A percentile compares a stretch with the other conserved stretches of the same genome.
Conservation (phyloP, 1,284 basidiomycete genomes). For the Apiotrichum montevideense region DNA sequence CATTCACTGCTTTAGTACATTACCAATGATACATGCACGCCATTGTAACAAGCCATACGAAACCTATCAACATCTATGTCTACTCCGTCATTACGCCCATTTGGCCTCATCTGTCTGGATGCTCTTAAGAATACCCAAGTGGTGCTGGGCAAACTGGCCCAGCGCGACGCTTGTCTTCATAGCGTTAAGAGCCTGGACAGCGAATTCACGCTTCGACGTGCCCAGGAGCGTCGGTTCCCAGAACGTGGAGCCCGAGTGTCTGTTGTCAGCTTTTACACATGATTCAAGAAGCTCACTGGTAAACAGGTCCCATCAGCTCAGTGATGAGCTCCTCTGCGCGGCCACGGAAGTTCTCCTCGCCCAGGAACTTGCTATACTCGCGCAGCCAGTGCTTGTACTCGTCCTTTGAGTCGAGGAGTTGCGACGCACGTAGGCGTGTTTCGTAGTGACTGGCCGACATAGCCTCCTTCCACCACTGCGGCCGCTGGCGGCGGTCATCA, state of each 20-base stretch:
- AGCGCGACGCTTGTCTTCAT: constrained; percentile 10
- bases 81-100: constrained; percentile 2
- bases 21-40: no score
- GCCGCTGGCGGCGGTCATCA: constrained; percentile 44
- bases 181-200: constrained; percentile 5
- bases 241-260: neutral
- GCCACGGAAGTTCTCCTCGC: constrained; percentile 73
- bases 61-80: neutral
- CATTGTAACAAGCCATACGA: neutral
- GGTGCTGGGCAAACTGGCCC: constrained; percentile 7
- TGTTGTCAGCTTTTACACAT: constrained; percentile 3
- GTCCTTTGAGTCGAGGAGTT: constrained; percentile 64
- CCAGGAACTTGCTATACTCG: constrained; percentile 71
- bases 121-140: constrained; percentile 7
- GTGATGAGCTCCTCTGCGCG: constrained; percentile 82
- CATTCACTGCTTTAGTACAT: no score
- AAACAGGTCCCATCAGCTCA: constrained; percentile 80
- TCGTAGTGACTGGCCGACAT: constrained; percentile 79
- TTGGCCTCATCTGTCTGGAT: constrained; percentile 6
- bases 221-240: constrained; percentile 14
- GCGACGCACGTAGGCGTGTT: constrained; percentile 65
- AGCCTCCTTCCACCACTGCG: constrained; percentile 70
- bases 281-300: constrained; percentile 55
- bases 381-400: constrained; percentile 73
- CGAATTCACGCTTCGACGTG: constrained; percentile 14